Conservation (phyloP, 352 stramenopile species). For the Phytopythium mirpurense region DNA sequence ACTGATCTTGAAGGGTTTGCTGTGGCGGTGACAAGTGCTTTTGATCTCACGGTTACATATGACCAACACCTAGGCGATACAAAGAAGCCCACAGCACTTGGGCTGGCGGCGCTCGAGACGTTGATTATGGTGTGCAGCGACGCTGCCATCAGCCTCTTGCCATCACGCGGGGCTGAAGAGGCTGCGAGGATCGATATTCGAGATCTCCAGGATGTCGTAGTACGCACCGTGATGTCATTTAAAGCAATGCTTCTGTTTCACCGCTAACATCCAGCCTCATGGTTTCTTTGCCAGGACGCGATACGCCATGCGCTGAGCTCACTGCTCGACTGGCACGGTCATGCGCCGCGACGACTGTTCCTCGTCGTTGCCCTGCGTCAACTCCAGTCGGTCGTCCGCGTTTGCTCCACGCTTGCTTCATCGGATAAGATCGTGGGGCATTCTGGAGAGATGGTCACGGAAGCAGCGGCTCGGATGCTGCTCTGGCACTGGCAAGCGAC, state of each 20-base stretch:
- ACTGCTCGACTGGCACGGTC: slow-evolving; percentile 19
- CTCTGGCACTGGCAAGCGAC: slow-evolving; percentile 64
- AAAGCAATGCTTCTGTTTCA: no score
- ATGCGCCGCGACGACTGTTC: slow-evolving; percentile 21
- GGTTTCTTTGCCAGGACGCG: neutral
- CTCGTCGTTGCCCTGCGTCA: slow-evolving; percentile 2
- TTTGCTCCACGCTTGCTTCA: neutral
- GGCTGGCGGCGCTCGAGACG: slow-evolving; percentile 43
- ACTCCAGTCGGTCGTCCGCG: neutral
- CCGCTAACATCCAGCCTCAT: no score
- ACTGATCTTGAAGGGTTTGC: neutral
- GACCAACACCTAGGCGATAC: neutral
- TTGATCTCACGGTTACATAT: no score
- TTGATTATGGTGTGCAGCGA: slow-evolving; percentile 36
- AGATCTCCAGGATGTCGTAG: slow-evolving; percentile 11
- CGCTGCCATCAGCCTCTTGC: slow-evolving; percentile 15
- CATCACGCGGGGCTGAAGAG: slow-evolving; percentile 1
- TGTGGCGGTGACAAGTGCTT: no score
- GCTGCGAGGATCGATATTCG: neutral
- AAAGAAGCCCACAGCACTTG: slow-evolving; percentile 46
- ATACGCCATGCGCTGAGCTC: slow-evolving; percentile 12
- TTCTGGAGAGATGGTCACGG: neutral
- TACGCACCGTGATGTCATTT: neutral
- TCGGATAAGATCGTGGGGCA: neutral
- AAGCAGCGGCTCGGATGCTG: slow-evolving; percentile 20